Conservation (phyloP, 176 grass and related monocot species). For the Carex kokanica region DNA sequence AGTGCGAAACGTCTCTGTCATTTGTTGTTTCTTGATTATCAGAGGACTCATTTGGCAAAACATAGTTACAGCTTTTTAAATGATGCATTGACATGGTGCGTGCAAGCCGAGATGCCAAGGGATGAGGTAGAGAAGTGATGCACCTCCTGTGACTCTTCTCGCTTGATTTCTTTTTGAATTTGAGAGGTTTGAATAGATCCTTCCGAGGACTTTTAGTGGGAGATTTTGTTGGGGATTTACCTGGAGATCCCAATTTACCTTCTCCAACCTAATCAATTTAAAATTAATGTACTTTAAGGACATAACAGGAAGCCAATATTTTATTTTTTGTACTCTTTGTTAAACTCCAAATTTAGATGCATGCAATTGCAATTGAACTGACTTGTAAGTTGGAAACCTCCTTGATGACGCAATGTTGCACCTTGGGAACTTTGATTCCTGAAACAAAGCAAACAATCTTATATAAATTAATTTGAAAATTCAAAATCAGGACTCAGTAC, state of each 20-base stretch:
- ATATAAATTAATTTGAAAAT: constrained; percentile 20
- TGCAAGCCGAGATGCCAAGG: constrained; percentile 6
- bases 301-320: neutral
- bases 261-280: constrained; percentile 7
- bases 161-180: constrained; percentile 22
- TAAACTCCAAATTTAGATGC: neutral
- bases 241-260: neutral
- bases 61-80: constrained; percentile 5
- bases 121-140: constrained; percentile 7
- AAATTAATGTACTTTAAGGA: neutral
- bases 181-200: constrained; percentile 20
- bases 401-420: constrained; percentile 7
- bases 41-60: neutral
- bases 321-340: neutral
- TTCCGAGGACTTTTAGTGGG: constrained; percentile 18
- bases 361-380: constrained; percentile 19
- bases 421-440: constrained; percentile 22
- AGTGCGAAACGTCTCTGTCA: neutral
- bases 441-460: neutral
- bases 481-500: neutral
- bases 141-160: constrained; percentile 18
- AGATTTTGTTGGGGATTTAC: constrained; percentile 16
- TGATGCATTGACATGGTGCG: constrained; percentile 26
- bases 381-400: constrained; percentile 10
- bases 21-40: neutral